Conservation (phyloP, 2,329 filamentous ascomycete genomes). For the Aphanocladium album region DNA sequence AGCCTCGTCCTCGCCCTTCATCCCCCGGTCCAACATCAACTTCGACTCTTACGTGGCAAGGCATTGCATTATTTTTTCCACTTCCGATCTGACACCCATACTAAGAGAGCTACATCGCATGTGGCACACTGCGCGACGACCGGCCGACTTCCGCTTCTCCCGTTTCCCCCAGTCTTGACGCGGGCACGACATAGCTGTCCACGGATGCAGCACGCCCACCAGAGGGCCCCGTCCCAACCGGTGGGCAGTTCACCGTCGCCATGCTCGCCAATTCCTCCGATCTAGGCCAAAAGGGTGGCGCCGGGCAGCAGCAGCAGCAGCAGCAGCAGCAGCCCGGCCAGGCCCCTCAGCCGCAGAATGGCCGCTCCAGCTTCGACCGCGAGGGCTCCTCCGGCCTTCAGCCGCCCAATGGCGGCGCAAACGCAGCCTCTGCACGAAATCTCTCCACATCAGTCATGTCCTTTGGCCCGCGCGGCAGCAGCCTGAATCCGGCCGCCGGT, state of each 20-base stretch:
- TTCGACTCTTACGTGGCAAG: background rate
- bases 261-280: conserved; percentile 29
- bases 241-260: conserved; percentile 30
- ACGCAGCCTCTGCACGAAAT: conserved; percentile 32
- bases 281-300: conserved; percentile 14
- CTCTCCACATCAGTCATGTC: conserved; percentile 52
- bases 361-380: conserved; percentile 48
- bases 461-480: conserved; percentile 62
- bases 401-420: conserved; percentile 38
- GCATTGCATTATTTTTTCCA: background rate
- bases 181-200: conserved; percentile 5
- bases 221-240: conserved; percentile 35
- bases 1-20: background rate
- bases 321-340: conserved; percentile 29
- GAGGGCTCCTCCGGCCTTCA: conserved; percentile 45
- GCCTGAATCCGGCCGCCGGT: conserved; percentile 63
- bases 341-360: conserved; percentile 28
- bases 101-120: conserved; percentile 1
- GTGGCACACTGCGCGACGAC: conserved; percentile 8
- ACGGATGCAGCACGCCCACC: conserved; percentile 33
- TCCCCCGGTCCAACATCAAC: background rate
- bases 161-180: conserved; percentile 13
- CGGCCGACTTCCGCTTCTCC: conserved; percentile 14
- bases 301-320: too few species aligned
- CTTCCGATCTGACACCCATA: background rate